These are phyloP conservation scores for Macadamia tetraphylla DNA, from an alignment of 164 flowering plant species.

Conservation along the genomic window DNA sequence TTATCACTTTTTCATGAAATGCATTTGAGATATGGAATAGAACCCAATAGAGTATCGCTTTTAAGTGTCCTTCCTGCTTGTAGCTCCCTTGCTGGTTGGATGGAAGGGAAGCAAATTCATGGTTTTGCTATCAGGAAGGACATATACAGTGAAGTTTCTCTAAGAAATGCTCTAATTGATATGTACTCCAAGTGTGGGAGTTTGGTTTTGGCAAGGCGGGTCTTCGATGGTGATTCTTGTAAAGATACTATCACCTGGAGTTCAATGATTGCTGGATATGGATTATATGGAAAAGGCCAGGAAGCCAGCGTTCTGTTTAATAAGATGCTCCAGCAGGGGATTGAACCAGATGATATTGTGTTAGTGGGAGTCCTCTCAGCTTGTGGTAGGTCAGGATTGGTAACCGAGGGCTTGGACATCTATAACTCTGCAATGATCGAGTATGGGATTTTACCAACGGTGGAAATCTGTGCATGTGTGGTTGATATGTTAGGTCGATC, in stretches of 20 bases:
- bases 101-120: slow-evolving; percentile 56
- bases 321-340: slow-evolving; percentile 42
- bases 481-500: slow-evolving; percentile 65
- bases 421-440: slow-evolving; percentile 26
- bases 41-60: slow-evolving; percentile 53
- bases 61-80: slow-evolving; percentile 56
- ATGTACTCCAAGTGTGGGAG: slow-evolving; percentile 49
- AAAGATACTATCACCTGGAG: slow-evolving; percentile 67
- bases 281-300: slow-evolving; percentile 54
- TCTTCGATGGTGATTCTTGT: slow-evolving; percentile 40
- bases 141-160: slow-evolving; percentile 29
- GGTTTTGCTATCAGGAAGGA: slow-evolving; percentile 19
- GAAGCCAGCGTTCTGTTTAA: slow-evolving; percentile 49
- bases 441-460: slow-evolving; percentile 38
- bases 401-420: slow-evolving; percentile 45
- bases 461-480: slow-evolving; percentile 63
- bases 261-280: slow-evolving; percentile 60
- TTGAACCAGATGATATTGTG: slow-evolving; percentile 48
- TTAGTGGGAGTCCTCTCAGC: slow-evolving; percentile 67
- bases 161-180: slow-evolving; percentile 61
- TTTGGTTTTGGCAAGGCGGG: slow-evolving; percentile 34
- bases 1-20: slow-evolving; percentile 45
- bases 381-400: slow-evolving; percentile 52
- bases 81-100: slow-evolving; percentile 32
- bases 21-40: slow-evolving; percentile 36